Base-by-base conservation (phyloP, 2,329 filamentous ascomycete genomes). In the Ilyonectria mors-panacis region DNA sequence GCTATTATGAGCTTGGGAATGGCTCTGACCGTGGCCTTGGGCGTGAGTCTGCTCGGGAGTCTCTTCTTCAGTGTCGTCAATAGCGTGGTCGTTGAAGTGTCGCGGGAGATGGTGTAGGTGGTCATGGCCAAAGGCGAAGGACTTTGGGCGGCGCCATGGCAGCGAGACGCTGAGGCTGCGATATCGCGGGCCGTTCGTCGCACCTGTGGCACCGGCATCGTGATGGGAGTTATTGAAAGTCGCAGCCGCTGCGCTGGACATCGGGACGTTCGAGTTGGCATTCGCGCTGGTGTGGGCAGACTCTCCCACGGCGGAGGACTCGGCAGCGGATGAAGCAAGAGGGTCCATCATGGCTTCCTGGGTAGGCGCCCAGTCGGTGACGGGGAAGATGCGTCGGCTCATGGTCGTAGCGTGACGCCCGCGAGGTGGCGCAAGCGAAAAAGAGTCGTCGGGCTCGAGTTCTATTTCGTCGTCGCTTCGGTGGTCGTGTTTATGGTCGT, bases 91-190 rank as follows among this genome's bases (percentile, higher is more conserved):
- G 63, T 74, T 73, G 64, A 76, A 75, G 58, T 76, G 71, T 63
- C 79, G 73, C 71, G 78, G 57, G 15, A 75, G 70, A 44, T 73
- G 53, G 26, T 72, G 69, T 33, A 78, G 30, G 48, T 81, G 80
- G 23, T 81, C 78, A 45, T 77, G 77, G 48, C 74, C 72, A 58
- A 84, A 78, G 9, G 82, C 67, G 23, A 81, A 75, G 1, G 84
- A 83, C 75, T 85, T 87, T 30, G 84, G 83, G 47, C 82, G 84
- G 51, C 83, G 83, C 84, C 85, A 87, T 7, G 84, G 80, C 15
- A 87, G 73, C 7, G 85, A 86, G 54, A 85, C 78, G 76, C 85
- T 88, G 73, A 85, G 78, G 77, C 85, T 87, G 59, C 85, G 82
- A 44, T 81, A 78, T 23, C 83, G 83, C 66, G 79, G 80, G n/a